phyloP scores from a whole-genome alignment of 345 rosid genomes.

The Eucalyptus curtisii region DNA sequence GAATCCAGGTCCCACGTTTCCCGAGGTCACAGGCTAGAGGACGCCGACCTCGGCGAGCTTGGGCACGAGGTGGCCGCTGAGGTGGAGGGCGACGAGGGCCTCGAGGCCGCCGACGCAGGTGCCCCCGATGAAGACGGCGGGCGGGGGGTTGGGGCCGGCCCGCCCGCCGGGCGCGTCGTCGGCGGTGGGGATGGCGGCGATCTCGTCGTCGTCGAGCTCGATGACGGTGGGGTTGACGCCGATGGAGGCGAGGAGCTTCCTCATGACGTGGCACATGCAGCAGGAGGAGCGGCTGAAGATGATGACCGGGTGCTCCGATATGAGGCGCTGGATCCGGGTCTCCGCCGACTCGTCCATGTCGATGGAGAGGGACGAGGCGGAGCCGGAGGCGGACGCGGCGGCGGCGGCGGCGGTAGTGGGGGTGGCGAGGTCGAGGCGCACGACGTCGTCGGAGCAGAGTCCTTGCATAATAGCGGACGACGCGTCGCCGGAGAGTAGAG shows the following conservation, averaged over 20 bases:
- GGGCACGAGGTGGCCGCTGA: conserved; percentile 31
- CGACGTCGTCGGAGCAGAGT: conserved; percentile 32
- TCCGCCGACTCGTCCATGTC: conserved; percentile 69
- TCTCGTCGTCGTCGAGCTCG: conserved; percentile 50
- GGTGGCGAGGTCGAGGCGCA: conserved; percentile 30
- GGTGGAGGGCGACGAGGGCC: conserved; percentile 36
- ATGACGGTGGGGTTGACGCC: conserved; percentile 92
- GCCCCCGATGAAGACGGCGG: conserved; percentile 34
- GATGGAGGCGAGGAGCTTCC: conserved; percentile 55
- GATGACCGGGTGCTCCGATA: conserved; percentile 83
- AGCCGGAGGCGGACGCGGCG: conserved; percentile 23
- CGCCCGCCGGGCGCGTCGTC: not conserved
- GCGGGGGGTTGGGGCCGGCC: not conserved
- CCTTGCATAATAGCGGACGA: conserved; percentile 43
- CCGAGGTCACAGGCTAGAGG: conserved; percentile 4
- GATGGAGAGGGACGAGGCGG: conserved; percentile 61
- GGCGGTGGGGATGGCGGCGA: not conserved
- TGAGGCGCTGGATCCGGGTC: conserved; percentile 62
- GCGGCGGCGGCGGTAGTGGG: not conserved
- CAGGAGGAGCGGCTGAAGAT: conserved; percentile 85
- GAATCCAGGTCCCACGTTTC: not conserved
- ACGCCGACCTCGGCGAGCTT: conserved; percentile 35
- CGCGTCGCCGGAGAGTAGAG: not conserved
- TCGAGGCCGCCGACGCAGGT: conserved; percentile 28
- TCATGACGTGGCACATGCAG: conserved; percentile 97